Evolutionary conservation across 176 grass and related monocot species (phyloP).

Genomic region (Carex myosuroides): DNA sequence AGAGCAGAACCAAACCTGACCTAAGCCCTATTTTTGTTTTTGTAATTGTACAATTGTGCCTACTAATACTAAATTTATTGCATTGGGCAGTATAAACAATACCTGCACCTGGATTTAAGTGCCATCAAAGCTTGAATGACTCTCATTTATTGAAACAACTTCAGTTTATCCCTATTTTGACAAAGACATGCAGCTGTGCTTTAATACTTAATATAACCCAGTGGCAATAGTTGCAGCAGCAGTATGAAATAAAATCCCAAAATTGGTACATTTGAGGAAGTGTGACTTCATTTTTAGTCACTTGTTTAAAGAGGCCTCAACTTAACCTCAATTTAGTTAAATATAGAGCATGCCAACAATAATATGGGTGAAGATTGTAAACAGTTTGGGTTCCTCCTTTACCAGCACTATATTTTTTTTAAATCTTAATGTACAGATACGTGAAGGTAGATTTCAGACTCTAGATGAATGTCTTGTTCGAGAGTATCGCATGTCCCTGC

Average conservation of each 20-base stretch:
- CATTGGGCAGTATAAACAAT: neutral
- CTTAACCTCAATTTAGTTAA: neutral
- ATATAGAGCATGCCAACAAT: neutral
- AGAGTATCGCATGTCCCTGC: conserved; percentile 85
- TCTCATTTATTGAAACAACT: neutral
- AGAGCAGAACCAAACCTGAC: neutral
- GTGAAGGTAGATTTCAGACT: conserved; percentile 92
- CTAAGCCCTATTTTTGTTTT: neutral
- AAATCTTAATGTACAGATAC: conserved; percentile 43
- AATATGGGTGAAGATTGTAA: neutral
- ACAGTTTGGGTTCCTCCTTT: neutral
- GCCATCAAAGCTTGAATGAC: neutral
- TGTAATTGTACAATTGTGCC: neutral
- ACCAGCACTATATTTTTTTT: neutral
- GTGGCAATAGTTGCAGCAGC: neutral
- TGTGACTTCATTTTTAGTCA: neutral
- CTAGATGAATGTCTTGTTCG: conserved; percentile 93
- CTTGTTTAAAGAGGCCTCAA: neutral
- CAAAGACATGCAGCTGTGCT: neutral
- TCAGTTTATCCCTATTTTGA: conserved; percentile 4
- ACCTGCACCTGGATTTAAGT: neutral
- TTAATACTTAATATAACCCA: conserved; percentile 20
- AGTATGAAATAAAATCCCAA: neutral
- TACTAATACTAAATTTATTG: neutral
- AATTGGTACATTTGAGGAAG: neutral